Conservation (phyloP, 2,329 filamentous ascomycete genomes). For the Hypoxylon sp. region DNA sequence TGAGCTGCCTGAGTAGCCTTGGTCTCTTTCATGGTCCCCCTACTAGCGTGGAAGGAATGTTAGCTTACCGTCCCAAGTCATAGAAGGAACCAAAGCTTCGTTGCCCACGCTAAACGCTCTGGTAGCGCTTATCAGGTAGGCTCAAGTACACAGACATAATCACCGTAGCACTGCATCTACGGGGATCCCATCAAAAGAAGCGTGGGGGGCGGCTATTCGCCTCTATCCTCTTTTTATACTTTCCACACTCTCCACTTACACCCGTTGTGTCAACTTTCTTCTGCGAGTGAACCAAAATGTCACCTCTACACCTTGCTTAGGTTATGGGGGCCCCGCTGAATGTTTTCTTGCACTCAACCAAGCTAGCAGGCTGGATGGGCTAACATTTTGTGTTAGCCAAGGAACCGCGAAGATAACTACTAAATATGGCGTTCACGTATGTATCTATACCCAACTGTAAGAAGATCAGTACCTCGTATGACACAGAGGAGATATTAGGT, state of each 20-base stretch:
- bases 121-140: neutral
- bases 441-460: constrained; percentile 20
- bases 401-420: constrained; percentile 6
- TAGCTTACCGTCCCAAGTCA: constrained; percentile 1
- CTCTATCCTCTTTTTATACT: neutral
- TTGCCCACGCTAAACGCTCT: neutral
- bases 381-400: neutral
- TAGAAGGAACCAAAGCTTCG: neutral
- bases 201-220: constrained; percentile 25
- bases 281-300: neutral
- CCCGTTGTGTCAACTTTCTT: constrained; percentile 2
- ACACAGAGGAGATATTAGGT: neutral
- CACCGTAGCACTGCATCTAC: constrained; percentile 8
- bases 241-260: constrained; percentile 17
- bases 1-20: neutral
- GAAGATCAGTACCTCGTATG: constrained; percentile 11
- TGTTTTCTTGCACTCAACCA: neutral
- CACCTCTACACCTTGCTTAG: neutral
- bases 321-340: neutral
- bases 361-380: neutral
- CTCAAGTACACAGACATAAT: neutral
- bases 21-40: neutral
- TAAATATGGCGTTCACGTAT: constrained; percentile 4
- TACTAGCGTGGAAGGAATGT: constrained; percentile 1
- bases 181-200: constrained; percentile 11